Base-by-base conservation (phyloP, 2,329 filamentous ascomycete species). In the Orbilia javanica region DNA sequence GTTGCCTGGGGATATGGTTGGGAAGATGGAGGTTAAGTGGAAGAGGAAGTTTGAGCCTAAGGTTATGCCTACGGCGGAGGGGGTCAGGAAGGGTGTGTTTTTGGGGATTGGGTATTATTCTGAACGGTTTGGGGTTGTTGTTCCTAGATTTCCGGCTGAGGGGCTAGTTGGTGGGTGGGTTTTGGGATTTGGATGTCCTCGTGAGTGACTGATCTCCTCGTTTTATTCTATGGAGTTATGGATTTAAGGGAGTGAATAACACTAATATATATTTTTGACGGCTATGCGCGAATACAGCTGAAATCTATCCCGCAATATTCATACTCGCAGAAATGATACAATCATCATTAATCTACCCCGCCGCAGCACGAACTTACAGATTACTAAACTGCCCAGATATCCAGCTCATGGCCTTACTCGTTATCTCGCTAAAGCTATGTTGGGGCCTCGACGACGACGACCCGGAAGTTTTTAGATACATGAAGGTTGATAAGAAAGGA, bases 341-440 rank as follows among this genome's bases (percentile, higher is more conserved):
- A 42, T 64, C 79, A 8, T 81, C 78, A 20, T 73, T 82, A 39
- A 36, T 53, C n/a, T 77, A 77, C 42, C 44, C 27, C 4, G 48
- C 60, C 4, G 27, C 66, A 4, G 67, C 73, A 3, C 39, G n/a
- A 5, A 50, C 31, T 2, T 44, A 71, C 10, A 71, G 64, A 39
- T 10, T 88, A 7, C 84, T 90, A 15, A 86, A 89, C 63, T 88
- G 91, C 79, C 93, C 96, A 0, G 96, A 98, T 82, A 86, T 92
- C 4, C 88, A 92, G 50, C 85, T 97, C 0, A 86, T 93, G 69
- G 87, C 90, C 3, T 85, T 93, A 2, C 83, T 97, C 2, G 86
- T 97, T 1, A 87, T 97, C 13, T 89, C 92, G 3, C 90, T 91
- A 2, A 97, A 97, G 81, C 83, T 97, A 1, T 86, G 92, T 20